Conservation (phyloP, 2,329 filamentous ascomycete species). For the Plenodomus biglobosus region DNA sequence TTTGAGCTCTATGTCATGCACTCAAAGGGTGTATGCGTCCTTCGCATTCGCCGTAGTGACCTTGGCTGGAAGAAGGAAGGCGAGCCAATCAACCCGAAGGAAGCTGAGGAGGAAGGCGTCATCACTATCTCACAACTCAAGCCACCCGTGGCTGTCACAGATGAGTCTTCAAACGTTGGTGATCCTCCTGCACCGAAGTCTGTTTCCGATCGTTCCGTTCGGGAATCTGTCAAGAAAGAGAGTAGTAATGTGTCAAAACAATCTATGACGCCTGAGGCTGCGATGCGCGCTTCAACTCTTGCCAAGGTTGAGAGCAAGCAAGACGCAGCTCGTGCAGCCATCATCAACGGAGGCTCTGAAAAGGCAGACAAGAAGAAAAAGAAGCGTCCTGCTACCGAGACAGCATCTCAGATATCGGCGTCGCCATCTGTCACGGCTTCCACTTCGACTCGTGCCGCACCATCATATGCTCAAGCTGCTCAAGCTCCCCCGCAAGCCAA, state of each 20-base stretch:
- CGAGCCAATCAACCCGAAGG: conserved; percentile 77
- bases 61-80: conserved; percentile 90
- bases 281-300: conserved; percentile 44
- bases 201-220: conserved; percentile 39
- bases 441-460: conserved; percentile 21
- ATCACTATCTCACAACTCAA: conserved; percentile 73
- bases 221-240: conserved; percentile 42
- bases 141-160: conserved; percentile 32
- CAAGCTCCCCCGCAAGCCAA: conserved; percentile 34
- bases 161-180: conserved; percentile 45
- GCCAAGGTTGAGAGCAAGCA: conserved; percentile 48
- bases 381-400: conserved; percentile 59
- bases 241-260: conserved; percentile 37
- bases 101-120: conserved; percentile 72
- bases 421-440: conserved; percentile 9
- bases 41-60: conserved; percentile 83
- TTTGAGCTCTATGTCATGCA: conserved; percentile 98
- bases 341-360: conserved; percentile 45
- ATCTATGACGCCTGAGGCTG: conserved; percentile 42
- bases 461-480: conserved; percentile 49
- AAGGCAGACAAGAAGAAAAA: conserved; percentile 62
- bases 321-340: conserved; percentile 44
- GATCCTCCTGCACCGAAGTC: conserved; percentile 39
- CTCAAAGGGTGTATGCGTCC: conserved; percentile 90
- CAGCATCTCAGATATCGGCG: conserved; percentile 49